Evolutionary conservation across 2,329 filamentous ascomycete species (phyloP), one percentile per base, ranked within the genome.

Genomic region (Aspergillus intermedius): DNA sequence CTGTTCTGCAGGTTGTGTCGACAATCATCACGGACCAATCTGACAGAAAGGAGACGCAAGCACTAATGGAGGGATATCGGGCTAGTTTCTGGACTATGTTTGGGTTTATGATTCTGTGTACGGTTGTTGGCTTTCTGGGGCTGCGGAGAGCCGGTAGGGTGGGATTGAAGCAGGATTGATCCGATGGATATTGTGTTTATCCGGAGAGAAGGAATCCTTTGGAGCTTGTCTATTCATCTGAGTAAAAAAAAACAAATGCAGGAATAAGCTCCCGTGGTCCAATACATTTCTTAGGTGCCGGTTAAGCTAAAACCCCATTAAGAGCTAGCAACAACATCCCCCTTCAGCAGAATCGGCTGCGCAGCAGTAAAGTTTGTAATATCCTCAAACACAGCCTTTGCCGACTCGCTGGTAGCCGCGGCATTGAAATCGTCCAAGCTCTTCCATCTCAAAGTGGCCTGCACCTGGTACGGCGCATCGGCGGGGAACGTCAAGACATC

Each of bases 1-100:
- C 77, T 6, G 61, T 77, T 2, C 74, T 75, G 48, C 74, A 75
- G 8, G 72, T 77, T 0, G 74, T 81, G 28, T 62, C 66, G 1
- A 56, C 56, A 1, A 49, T 59, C 3, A 71, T 77, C 1, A 76
- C 73, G 1, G 66, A 72, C 21, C 64, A 72, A 1, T 59, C 60
- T 1, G 48, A 55, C 7, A 30, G 25, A 12, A 52, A 52, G 44
- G 54, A 60, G 0, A 57, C 52, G 1, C 56, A 66, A 3, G 70
- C 69, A 1, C 63, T 79, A 42, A 75, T 79, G 72, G 61, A 69
- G 6, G 77, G 77, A 0, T 81, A 78, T 53, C 61, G 74, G 10
- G 77, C 76, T 1, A 73, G 71, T 0, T 81, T 79, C 50, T 81
- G 78, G 78, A 68, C 72, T 0, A 73, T 74, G 17, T 79, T 79